Conservation (phyloP, 2,329 filamentous ascomycete genomes). For the Colletotrichum lindemuthianum region DNA sequence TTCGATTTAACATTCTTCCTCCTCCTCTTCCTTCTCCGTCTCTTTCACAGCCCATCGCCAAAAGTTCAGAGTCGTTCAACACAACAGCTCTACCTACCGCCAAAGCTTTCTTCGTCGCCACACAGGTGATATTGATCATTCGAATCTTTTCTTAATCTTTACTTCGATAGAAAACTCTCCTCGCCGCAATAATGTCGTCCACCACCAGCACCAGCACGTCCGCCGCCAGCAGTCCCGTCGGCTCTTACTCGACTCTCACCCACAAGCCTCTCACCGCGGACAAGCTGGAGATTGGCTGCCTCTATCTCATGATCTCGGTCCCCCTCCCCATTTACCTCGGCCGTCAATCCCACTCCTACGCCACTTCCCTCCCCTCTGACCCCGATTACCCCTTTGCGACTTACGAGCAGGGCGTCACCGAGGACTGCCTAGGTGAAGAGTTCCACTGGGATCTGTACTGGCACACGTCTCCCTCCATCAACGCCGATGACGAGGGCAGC, state of each 20-base stretch:
- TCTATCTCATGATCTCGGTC: slow-evolving; percentile 35
- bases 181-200: too few relatives aligned
- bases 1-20: too few relatives aligned
- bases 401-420: slow-evolving; percentile 38
- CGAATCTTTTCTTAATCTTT: too few relatives aligned
- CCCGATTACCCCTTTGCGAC: slow-evolving; percentile 30
- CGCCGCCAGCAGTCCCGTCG: neutral
- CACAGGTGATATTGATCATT: too few relatives aligned
- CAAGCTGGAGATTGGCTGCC: slow-evolving; percentile 21
- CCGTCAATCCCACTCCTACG: slow-evolving; percentile 15
- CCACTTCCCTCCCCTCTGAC: slow-evolving; percentile 12
- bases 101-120: too few relatives aligned
- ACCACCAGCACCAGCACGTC: too few relatives aligned
- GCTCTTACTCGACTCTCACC: slow-evolving; percentile 20
- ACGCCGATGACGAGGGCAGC: slow-evolving; percentile 19
- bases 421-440: slow-evolving; percentile 40
- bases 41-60: too few relatives aligned
- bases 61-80: too few relatives aligned
- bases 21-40: too few relatives aligned
- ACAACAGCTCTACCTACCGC: too few relatives aligned
- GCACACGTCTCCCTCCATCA: slow-evolving; percentile 41
- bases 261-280: slow-evolving; percentile 5
- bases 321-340: slow-evolving; percentile 29
- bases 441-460: slow-evolving; percentile 51
- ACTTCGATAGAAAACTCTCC: too few relatives aligned